Percentiles rank a stretch among this genome's conserved stretches.
These are phyloP conservation scores for Neonectria faginata DNA, from an alignment of 2,329 filamentous ascomycete species.

Conservation along the genomic window DNA sequence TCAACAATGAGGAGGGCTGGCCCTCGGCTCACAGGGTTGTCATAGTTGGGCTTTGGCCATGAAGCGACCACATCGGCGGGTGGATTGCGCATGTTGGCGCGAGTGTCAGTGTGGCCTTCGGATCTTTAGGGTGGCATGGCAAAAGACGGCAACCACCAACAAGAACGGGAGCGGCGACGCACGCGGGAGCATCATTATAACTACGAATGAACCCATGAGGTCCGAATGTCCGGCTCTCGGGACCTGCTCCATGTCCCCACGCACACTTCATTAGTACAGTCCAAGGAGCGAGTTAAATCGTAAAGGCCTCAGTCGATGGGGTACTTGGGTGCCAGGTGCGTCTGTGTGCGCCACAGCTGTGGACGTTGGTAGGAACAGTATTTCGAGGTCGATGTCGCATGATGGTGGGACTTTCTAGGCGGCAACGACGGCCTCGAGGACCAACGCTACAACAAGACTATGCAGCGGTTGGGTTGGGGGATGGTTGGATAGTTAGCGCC, in stretches of 20 bases:
- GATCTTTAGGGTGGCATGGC: conserved; percentile 17
- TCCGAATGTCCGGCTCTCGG: conserved; percentile 12
- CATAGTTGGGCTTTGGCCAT: conserved; percentile 55
- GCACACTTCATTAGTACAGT: not conserved
- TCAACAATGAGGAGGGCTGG: conserved; percentile 54
- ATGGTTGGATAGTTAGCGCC: conserved; percentile 21
- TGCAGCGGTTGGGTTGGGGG: conserved; percentile 26
- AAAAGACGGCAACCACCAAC: conserved; percentile 51
- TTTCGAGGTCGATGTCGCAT: conserved; percentile 33
- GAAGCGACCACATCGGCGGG: conserved; percentile 50
- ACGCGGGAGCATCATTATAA: conserved; percentile 26
- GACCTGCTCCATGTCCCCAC: conserved; percentile 8
- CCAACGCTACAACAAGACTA: conserved; percentile 32
- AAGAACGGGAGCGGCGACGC: conserved; percentile 24
- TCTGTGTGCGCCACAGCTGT: conserved; percentile 13
- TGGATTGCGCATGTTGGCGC: conserved; percentile 50
- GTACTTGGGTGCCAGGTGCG: not conserved
- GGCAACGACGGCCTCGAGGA: conserved; percentile 35
- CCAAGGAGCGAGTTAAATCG: conserved; percentile 12
- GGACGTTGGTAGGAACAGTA: conserved; percentile 18
- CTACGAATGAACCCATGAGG: not conserved
- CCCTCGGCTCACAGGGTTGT: conserved; percentile 53
- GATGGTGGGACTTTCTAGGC: conserved; percentile 34
- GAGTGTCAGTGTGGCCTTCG: conserved; percentile 20
- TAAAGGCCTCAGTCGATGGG: conserved; percentile 8